phyloP scores from a whole-genome alignment of 257 asterid species.

The Salvia miltiorrhiza region DNA sequence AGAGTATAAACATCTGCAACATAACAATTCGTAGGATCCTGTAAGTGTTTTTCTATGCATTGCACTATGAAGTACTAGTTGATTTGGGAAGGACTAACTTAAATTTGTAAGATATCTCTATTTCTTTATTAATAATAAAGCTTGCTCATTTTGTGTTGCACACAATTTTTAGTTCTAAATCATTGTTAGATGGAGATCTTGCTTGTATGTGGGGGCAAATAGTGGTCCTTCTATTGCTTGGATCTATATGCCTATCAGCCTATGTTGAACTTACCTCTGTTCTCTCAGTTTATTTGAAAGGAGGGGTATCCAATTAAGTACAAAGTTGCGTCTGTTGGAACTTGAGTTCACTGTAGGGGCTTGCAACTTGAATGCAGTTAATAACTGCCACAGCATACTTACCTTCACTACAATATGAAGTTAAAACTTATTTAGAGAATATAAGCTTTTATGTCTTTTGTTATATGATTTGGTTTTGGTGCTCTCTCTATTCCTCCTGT shows the following conservation, averaged over 20 bases:
- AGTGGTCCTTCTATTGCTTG: neutral
- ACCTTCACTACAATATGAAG: neutral
- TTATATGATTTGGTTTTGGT: neutral
- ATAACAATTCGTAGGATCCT: neutral
- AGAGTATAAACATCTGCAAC: constrained; percentile 11
- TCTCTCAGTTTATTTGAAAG: neutral
- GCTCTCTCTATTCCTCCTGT: neutral
- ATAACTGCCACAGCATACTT: neutral
- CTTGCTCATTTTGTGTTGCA: neutral
- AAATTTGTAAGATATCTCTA: neutral
- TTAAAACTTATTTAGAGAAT: neutral
- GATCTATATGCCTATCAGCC: neutral
- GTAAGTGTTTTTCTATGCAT: neutral
- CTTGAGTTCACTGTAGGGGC: neutral
- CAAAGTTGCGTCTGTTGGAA: neutral
- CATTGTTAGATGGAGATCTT: neutral
- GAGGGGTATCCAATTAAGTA: neutral
- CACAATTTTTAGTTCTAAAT: neutral
- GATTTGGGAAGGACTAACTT: neutral
- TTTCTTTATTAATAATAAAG: neutral
- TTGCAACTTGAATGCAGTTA: neutral
- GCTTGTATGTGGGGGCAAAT: neutral
- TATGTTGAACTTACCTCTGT: neutral
- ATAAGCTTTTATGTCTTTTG: neutral
- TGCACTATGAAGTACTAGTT: neutral